Base-by-base conservation (phyloP, 108 stramenopile genomes). In the Pseudonitzschia multiseries region DNA sequence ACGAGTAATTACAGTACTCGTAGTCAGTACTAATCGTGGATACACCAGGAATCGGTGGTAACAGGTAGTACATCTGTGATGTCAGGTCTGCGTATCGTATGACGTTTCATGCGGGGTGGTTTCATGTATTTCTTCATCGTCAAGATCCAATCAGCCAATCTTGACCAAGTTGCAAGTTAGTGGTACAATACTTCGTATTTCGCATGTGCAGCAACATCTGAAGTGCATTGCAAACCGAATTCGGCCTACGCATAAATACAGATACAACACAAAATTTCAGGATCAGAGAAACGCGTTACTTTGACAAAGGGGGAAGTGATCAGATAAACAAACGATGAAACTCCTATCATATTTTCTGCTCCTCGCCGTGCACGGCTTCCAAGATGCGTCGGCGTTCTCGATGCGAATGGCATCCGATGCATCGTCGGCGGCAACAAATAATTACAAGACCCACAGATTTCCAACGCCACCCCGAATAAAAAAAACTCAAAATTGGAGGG, bases 381-480 rank as follows among this genome's bases (percentile, higher is more conserved):
- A 13, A n/a, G 29, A 67, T 50, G 66, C 46, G 44, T 28, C 36
- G 24, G 65, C 40, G 17, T 46, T 65, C 36, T 43, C 43, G 20
- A 65, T 65, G 65, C 17, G 15, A 8, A 46, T 46, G 43, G n/a
- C n/a, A 41, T 26, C 65, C 65, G 65, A 22, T 29, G 62, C 12
- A 28, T 31, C 36, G 57, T 59, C 57, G 15, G 13, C 64, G 36
- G 36, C n/a, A 26, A 67, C 66, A 28, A 48, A 17, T 12, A 50
- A 13, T 29, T 48, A 50, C 28, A 56, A 41, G n/a, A 70, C 69
- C 5, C 27, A 22, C 20, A 24, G 69, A 8, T 22, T 29, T 5
- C 71, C 71, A 22, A 71, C 71, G 24, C 71, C 71, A 46, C 21
- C 57, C 43, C 33, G 71, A 13, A 71, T 71, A 32, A 71, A 71